Base-by-base conservation (phyloP, 805 yeast genomes). In the Wickerhamiella alocasiicola region DNA sequence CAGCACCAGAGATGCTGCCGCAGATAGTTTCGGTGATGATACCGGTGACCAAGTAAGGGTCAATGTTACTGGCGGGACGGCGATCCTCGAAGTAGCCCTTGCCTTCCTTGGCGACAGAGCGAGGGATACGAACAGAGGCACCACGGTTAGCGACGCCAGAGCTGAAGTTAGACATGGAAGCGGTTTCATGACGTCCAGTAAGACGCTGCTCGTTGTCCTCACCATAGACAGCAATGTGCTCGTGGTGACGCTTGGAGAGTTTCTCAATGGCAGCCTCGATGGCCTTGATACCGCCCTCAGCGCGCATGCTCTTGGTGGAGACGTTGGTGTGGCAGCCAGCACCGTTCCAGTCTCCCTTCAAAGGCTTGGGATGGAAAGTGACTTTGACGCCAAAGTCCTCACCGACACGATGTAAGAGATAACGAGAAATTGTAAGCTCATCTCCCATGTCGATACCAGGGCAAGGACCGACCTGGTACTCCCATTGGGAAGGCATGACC, bases 401-500 rank as follows among this genome's bases (percentile, higher is more conserved):
- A 51, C 97, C 95, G 41, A 85, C 91, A 68, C 96, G 80, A 68
- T 76, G 77, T 60, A 91, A 71, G 56, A 91, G 70, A 65, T 83
- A 91, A 67, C 98, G 79, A 46, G 95, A 91, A 60, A 87, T 74
- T 88, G 97, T 88, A 62, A 91, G 75, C 66, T 88, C 80, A 65
- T 88, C 98, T 63, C 96, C 97, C 97, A 88, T 88, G 54, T 67
- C 64, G 62, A 91, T 88, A 60, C 98, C 98, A 51, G 67, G 74
- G 66, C 95, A 84, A 51, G 98, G 97, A 57, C 98, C 98, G 53
- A 88, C 97, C 74, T 88, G 98, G 82, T 82, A 88, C 72, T 88
- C 98, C 98, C 98, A 88, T 74, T 88, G 98, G 46, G 96, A 85
- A 46, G 98, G 98, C 97, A 88, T 91, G 50, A 88, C 98, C 73